A percentile compares a stretch with the other conserved stretches of the same genome.
Evolutionary conservation across 352 stramenopile genomes (phyloP).

Genomic region (Hyaloperonospora brassicae): DNA sequence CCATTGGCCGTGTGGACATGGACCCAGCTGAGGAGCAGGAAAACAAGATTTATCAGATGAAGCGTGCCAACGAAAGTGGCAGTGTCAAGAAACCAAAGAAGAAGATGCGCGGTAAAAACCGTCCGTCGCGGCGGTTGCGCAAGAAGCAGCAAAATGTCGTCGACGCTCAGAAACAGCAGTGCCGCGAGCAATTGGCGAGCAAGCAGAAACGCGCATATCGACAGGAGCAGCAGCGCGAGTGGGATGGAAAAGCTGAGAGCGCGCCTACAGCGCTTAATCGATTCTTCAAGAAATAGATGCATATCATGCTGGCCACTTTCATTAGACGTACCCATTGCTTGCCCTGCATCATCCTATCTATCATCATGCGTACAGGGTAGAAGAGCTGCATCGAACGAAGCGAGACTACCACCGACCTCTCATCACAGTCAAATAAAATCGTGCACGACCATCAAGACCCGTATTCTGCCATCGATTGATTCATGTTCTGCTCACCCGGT

Average conservation of each 20-base stretch:
- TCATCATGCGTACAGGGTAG: background rate
- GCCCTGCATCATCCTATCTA: background rate
- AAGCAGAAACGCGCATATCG: slow-evolving; percentile 70
- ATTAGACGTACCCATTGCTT: too few relatives aligned
- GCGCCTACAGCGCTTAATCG: slow-evolving; percentile 75
- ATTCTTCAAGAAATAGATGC: slow-evolving; percentile 81
- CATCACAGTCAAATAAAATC: too few relatives aligned
- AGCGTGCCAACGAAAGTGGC: slow-evolving; percentile 65
- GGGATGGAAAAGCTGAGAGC: slow-evolving; percentile 66
- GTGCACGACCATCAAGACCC: background rate
- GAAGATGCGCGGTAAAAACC: slow-evolving; percentile 96
- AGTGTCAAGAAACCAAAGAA: slow-evolving; percentile 79
- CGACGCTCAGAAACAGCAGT: slow-evolving; percentile 89
- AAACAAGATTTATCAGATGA: slow-evolving; percentile 69
- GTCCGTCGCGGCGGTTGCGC: slow-evolving; percentile 92
- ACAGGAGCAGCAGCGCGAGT: slow-evolving; percentile 67
- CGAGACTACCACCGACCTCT: too few relatives aligned
- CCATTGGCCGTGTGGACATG: slow-evolving; percentile 90
- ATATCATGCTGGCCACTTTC: slow-evolving; percentile 3
- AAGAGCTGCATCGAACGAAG: background rate
- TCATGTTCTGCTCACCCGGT: background rate
- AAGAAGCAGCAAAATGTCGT: slow-evolving; percentile 99
- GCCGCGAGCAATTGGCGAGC: slow-evolving; percentile 76
- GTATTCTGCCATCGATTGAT: slow-evolving; percentile 20
- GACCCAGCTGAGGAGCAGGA: slow-evolving; percentile 83